A percentile compares a stretch with the other conserved stretches of the same genome.
phyloP scores from a whole-genome alignment of 164 flowering plant species.

The Chimonanthus praecox region DNA sequence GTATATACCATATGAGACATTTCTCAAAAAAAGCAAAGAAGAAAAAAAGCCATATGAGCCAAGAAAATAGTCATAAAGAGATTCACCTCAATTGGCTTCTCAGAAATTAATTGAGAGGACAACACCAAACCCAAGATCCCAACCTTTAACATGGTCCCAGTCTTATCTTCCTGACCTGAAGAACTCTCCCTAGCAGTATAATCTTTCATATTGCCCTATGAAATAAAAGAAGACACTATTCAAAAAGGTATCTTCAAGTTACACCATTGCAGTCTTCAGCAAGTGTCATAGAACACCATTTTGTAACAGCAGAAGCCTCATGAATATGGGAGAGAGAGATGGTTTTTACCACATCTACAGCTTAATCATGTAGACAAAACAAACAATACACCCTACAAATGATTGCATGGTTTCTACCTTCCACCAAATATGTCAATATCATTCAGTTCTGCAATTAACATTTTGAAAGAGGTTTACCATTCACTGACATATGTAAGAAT shows the following conservation, averaged over 20 bases:
- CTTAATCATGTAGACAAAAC: not conserved
- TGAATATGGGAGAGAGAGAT: not conserved
- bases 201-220: not conserved
- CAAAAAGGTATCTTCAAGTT: not conserved
- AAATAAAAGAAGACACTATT: not conserved
- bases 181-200: not conserved
- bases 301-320: not conserved
- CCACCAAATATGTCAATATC: not conserved
- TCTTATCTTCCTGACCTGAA: constrained; percentile 1
- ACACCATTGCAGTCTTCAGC: not conserved
- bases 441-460: not conserved
- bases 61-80: not conserved
- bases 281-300: no score
- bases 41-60: not conserved
- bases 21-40: not conserved
- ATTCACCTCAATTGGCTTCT: not conserved
- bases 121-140: not conserved
- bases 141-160: not conserved
- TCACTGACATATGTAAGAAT: no score
- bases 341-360: not conserved
- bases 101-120: not conserved
- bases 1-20: not conserved
- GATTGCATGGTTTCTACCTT: not conserved
- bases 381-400: not conserved
- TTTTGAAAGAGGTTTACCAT: not conserved